Conservation (phyloP, 208 protist genomes). For the Leishmania martiniquensis region DNA sequence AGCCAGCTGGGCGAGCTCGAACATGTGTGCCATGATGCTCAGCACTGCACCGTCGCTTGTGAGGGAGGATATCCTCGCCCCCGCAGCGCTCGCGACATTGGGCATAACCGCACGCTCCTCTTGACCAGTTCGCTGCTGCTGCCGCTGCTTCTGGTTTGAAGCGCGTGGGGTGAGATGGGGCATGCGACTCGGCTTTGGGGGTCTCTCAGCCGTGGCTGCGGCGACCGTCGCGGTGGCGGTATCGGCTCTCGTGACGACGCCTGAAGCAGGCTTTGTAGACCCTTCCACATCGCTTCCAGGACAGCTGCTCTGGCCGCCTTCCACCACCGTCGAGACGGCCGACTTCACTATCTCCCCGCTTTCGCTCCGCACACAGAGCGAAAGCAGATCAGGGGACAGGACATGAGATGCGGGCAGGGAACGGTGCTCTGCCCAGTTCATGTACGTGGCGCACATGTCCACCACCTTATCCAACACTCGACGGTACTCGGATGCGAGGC, state of each 20-base stretch:
- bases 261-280: neutral
- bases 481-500: conserved; percentile 39
- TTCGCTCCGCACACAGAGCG: conserved; percentile 48
- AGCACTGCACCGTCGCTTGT: conserved; percentile 43
- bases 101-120: neutral
- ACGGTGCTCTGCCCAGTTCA: conserved; percentile 68
- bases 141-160: conserved; percentile 14
- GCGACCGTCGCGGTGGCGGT: neutral
- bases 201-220: conserved; percentile 17
- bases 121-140: neutral
- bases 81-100: conserved; percentile 8
- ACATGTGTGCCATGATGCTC: conserved; percentile 80
- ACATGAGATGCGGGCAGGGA: conserved; percentile 33
- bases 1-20: conserved; percentile 52
- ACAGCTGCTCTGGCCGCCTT: neutral
- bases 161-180: conserved; percentile 25
- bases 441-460: conserved; percentile 71
- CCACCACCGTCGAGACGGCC: neutral
- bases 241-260: neutral
- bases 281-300: neutral
- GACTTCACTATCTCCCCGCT: neutral
- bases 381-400: conserved; percentile 48
- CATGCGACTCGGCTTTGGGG: conserved; percentile 28
- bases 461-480: conserved; percentile 64
- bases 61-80: conserved; percentile 57